Evolutionary conservation across 2,329 filamentous ascomycete genomes (phyloP), one percentile per base, ranked within the genome.

Genomic region (Elsinoe ampelina): DNA sequence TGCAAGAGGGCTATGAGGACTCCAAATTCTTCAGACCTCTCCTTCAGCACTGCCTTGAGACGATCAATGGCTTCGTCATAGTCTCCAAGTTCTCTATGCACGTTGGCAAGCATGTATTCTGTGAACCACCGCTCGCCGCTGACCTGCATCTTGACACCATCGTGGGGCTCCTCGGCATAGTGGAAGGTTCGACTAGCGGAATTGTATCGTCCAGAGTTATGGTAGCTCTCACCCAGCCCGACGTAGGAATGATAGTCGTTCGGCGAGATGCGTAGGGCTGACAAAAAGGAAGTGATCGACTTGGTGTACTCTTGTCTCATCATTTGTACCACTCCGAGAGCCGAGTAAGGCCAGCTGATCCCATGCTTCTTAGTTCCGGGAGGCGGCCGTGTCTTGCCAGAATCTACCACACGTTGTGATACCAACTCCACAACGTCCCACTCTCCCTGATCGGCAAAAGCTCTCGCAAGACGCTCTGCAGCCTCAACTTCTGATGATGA

Each of bases 361-460:
- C 90, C 89, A 71, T 89, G 92, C 64, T 87, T 85, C 77, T 95
- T 95, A 1, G 92, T 96, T 1, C 95, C 93, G 8, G 93, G 92
- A 1, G 91, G 84, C 20, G 90, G 89, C 62, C 86, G 87, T 39
- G 92, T 89, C 70, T 90, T 93, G 55, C 93, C 93, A n/a, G 92
- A 96, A 61, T 96, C 89, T 2, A 97, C 85, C 0, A 96, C 87
- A 52, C 95, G 83, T 68, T 91, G 87, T 1, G 93, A 87, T 32
- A 98, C 85, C 17, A 95, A 82, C 72, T 97, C 93, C 6, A 98
- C 95, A 52, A 95, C 83, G 62, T 97, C 93, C 93, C 93, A 98
- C 65, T 98, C 93, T 36, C 87, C 84, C 62, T 90, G 85, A 55
- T 95, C 84, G 0, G 95, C 92, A 69, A 96, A 98, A 0, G 84